Evolutionary conservation across 306 rosid genomes (phyloP).

Genomic region (Dalbergia oliveri): DNA sequence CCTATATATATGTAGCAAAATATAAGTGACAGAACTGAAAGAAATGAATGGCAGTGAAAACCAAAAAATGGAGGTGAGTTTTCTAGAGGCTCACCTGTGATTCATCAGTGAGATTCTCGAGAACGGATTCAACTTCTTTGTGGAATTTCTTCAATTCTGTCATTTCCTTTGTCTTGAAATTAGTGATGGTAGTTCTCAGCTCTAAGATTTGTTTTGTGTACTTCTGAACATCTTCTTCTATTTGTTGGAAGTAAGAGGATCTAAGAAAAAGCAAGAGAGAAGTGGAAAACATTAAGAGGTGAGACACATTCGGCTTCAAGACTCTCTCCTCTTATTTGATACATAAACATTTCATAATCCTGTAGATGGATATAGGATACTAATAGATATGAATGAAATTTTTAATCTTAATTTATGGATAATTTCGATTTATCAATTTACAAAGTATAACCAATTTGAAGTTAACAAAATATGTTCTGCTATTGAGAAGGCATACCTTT

Average conservation of each 20-base stretch:
- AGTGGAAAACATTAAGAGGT: not conserved
- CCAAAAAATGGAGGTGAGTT: not conserved
- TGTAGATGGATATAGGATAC: no score
- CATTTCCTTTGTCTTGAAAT: constrained; percentile 70
- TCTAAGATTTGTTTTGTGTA: constrained; percentile 61
- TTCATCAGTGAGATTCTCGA: constrained; percentile 74
- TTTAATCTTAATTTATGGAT: no score
- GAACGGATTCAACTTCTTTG: constrained; percentile 62
- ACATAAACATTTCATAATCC: no score
- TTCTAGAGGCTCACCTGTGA: constrained; percentile 63
- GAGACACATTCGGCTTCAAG: not conserved
- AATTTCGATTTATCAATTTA: no score
- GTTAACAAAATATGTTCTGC: not conserved
- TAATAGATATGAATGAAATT: no score
- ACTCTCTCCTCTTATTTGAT: no score
- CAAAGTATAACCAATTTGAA: no score
- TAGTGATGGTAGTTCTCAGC: constrained; percentile 51
- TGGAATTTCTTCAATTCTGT: constrained; percentile 63
- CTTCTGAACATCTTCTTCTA: constrained; percentile 74
- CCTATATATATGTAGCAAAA: constrained; percentile 40
- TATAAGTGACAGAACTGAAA: not conserved
- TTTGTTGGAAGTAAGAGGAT: constrained; percentile 81
- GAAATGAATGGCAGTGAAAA: not conserved
- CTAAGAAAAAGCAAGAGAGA: constrained; percentile 48
- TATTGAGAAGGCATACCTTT: constrained; percentile 51